These are phyloP conservation scores for Tuber melanosporum DNA, from an alignment of 495 filamentous ascomycete species.

Conservation along the genomic window DNA sequence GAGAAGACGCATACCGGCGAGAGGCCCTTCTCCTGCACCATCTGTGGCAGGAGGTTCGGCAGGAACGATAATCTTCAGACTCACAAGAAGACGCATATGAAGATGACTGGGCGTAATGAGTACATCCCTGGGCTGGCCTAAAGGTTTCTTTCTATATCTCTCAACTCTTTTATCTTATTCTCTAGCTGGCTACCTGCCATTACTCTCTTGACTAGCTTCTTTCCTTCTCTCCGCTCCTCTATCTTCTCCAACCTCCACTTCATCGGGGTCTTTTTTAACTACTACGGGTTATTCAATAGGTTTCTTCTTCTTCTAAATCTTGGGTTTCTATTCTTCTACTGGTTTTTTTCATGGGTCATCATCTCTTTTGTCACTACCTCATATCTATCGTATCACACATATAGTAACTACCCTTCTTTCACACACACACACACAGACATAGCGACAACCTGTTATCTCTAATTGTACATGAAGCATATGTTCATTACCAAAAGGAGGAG, in stretches of 20 bases:
- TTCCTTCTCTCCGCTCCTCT: not conserved
- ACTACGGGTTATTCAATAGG: not conserved
- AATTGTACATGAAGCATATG: slow-evolving; percentile 2
- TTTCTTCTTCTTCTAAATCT: not conserved
- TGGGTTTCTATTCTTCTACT: not conserved
- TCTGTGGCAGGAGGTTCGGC: slow-evolving; percentile 46
- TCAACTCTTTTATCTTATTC: not conserved
- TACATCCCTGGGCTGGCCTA: slow-evolving; percentile 30
- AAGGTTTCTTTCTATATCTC: not conserved
- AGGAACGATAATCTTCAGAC: slow-evolving; percentile 47
- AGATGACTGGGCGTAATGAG: slow-evolving; percentile 28
- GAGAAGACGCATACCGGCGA: slow-evolving; percentile 56
- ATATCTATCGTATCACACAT: not conserved
- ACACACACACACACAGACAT: not conserved
- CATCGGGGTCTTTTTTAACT: not conserved
- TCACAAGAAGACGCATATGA: slow-evolving; percentile 44
- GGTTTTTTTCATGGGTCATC: not conserved
- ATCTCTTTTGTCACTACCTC: not conserved
- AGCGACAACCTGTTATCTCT: not conserved
- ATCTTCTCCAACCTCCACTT: not conserved
- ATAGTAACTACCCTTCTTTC: not conserved
- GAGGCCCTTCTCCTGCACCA: slow-evolving; percentile 46
- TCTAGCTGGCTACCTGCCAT: not conserved
- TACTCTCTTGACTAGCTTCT: no score
- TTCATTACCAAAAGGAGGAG: not conserved